phyloP scores from a whole-genome alignment of 805 yeast genomes.

The Komagataella pseudopastoris region DNA sequence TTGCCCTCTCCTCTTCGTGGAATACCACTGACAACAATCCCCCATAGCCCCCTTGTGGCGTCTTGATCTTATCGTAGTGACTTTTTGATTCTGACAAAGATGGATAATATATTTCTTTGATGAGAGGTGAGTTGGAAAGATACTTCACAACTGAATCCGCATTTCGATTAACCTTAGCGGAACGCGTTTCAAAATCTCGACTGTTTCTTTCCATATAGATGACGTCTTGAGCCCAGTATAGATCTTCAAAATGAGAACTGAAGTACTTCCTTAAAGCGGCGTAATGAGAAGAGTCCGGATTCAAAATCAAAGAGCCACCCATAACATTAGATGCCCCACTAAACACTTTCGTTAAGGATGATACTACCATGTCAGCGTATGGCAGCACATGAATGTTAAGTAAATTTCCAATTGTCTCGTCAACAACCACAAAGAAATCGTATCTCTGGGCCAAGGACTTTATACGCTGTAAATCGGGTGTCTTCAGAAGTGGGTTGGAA shows the following conservation, averaged over 20 bases:
- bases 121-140: slow-evolving; percentile 33
- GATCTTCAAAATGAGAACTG: slow-evolving; percentile 49
- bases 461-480: slow-evolving; percentile 64
- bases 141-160: slow-evolving; percentile 41
- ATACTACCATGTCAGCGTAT: slow-evolving; percentile 74
- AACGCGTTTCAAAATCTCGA: slow-evolving; percentile 68
- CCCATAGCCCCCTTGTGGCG: slow-evolving; percentile 76
- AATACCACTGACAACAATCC: slow-evolving; percentile 71
- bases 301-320: slow-evolving; percentile 83
- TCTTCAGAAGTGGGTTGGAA: slow-evolving; percentile 80
- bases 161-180: slow-evolving; percentile 39
- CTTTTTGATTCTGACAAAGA: slow-evolving; percentile 33
- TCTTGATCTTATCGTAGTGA: slow-evolving; percentile 61
- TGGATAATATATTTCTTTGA: slow-evolving; percentile 66
- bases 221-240: slow-evolving; percentile 90
- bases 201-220: slow-evolving; percentile 85
- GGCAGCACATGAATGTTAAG: slow-evolving; percentile 71
- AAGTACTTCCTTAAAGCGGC: slow-evolving; percentile 33
- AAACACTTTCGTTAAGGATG: slow-evolving; percentile 84
- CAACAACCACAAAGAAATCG: slow-evolving; percentile 72
- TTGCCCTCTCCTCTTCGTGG: slow-evolving; percentile 48
- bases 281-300: slow-evolving; percentile 46
- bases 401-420: slow-evolving; percentile 91
- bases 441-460: slow-evolving; percentile 53
- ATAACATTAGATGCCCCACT: slow-evolving; percentile 92